Conservation (phyloP, 345 rosid species). For the Acer yangbiense region DNA sequence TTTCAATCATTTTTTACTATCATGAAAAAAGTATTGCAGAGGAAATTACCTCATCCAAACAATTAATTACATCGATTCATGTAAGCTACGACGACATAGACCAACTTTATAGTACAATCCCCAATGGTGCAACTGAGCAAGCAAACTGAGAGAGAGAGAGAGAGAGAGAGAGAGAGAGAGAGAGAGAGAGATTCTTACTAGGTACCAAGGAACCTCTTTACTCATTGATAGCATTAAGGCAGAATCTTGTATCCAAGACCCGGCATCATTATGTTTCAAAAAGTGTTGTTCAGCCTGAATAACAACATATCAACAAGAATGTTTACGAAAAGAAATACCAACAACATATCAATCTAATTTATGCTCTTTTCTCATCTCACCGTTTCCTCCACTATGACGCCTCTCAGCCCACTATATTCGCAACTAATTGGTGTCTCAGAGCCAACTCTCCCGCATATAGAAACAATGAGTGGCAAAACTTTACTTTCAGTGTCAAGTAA, state of each 20-base stretch:
- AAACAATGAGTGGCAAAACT: conserved; percentile 68
- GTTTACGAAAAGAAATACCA: background rate
- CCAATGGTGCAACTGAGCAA: too few species aligned
- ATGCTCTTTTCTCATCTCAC: conserved; percentile 30
- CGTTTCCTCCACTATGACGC: conserved; percentile 80
- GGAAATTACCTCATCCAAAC: too few species aligned
- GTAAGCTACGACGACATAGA: too few species aligned
- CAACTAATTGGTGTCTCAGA: conserved; percentile 83
- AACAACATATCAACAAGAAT: conserved; percentile 19
- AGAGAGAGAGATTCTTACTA: conserved; percentile 49
- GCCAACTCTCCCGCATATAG: conserved; percentile 81
- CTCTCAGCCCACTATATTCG: conserved; percentile 75
- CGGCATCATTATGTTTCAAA: conserved; percentile 91
- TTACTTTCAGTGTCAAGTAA: conserved; percentile 75
- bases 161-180: background rate
- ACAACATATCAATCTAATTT: background rate
- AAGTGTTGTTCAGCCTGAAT: conserved; percentile 90
- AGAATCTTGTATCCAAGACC: conserved; percentile 98
- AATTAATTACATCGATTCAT: too few species aligned
- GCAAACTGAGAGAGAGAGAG: background rate
- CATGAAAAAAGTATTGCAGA: too few species aligned
- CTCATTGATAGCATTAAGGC: conserved; percentile 90
- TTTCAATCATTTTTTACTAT: too few species aligned
- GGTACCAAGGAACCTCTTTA: conserved; percentile 96
- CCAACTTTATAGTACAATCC: too few species aligned